These are phyloP conservation scores for Aspergillus floridensis DNA, from an alignment of 2,329 filamentous ascomycete genomes.

Conservation along the genomic window DNA sequence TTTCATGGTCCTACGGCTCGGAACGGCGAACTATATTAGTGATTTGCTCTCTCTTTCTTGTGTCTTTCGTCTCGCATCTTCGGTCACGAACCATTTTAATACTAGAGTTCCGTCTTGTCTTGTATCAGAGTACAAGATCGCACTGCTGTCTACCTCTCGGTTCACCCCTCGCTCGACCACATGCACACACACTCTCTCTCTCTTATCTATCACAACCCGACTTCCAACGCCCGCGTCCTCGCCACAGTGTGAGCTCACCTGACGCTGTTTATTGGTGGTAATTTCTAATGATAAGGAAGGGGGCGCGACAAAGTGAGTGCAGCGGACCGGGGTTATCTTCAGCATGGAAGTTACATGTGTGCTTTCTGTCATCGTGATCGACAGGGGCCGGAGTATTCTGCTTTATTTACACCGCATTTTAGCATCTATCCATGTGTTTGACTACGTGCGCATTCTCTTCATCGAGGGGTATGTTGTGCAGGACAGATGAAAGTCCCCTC, in stretches of 20 bases:
- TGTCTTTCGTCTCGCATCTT: slow-evolving; percentile 18
- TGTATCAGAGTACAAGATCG: slow-evolving; percentile 22
- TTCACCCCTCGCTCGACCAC: slow-evolving; percentile 7
- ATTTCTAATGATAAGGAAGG: slow-evolving; percentile 17
- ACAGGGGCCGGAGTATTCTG: slow-evolving; percentile 2
- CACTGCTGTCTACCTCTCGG: slow-evolving; percentile 11
- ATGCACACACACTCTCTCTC: neutral
- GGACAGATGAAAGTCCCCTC: slow-evolving; percentile 4
- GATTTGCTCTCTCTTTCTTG: slow-evolving; percentile 16
- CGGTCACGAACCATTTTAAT: slow-evolving; percentile 27
- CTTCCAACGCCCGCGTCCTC: neutral
- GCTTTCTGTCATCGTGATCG: slow-evolving; percentile 7
- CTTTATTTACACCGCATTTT: slow-evolving; percentile 15
- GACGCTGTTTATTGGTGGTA: slow-evolving; percentile 9
- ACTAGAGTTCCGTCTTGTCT: slow-evolving; percentile 24
- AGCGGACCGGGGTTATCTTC: neutral
- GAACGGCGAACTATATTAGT: slow-evolving; percentile 35
- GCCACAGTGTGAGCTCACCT: slow-evolving; percentile 6
- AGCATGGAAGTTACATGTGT: neutral
- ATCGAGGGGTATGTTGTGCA: slow-evolving; percentile 10
- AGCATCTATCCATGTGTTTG: slow-evolving; percentile 19
- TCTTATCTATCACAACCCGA: neutral
- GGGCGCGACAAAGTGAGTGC: neutral
- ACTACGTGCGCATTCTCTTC: slow-evolving; percentile 8
- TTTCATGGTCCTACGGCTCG: slow-evolving; percentile 39